Conservation (phyloP, 2,329 filamentous ascomycete species). For the Monilinia fructicola region DNA sequence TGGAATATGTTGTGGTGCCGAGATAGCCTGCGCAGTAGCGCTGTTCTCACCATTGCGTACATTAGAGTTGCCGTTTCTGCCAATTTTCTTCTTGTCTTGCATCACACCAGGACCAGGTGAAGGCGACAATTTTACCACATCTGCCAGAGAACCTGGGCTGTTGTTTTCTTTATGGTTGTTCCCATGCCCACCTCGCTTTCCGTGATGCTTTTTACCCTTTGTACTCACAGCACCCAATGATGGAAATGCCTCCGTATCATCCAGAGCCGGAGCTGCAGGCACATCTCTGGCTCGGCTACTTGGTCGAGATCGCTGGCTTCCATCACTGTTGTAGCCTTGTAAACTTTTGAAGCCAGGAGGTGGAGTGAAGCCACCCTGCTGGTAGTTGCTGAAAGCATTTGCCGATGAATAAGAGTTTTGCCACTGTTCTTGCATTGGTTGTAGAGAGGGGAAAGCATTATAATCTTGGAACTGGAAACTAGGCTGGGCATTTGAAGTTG, state of each 20-base stretch:
- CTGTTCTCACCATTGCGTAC: slow-evolving; percentile 74
- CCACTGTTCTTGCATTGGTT: slow-evolving; percentile 60
- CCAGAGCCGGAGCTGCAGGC: slow-evolving; percentile 72
- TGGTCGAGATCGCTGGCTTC: slow-evolving; percentile 76
- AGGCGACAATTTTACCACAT: slow-evolving; percentile 93
- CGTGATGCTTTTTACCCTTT: slow-evolving; percentile 90
- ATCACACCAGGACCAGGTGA: slow-evolving; percentile 68
- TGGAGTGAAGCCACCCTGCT: slow-evolving; percentile 56
- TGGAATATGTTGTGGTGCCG: slow-evolving; percentile 85
- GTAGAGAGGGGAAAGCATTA: slow-evolving; percentile 79
- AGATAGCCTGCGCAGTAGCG: slow-evolving; percentile 77
- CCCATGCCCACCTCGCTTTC: slow-evolving; percentile 82
- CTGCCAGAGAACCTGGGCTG: slow-evolving; percentile 76
- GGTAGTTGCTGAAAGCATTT: slow-evolving; percentile 53
- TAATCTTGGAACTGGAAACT: slow-evolving; percentile 80
- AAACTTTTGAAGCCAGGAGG: slow-evolving; percentile 69
- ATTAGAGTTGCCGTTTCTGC: slow-evolving; percentile 64
- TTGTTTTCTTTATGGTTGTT: slow-evolving; percentile 65
- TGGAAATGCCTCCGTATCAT: slow-evolving; percentile 95
- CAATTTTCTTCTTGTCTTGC: slow-evolving; percentile 59
- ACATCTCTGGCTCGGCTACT: slow-evolving; percentile 69
- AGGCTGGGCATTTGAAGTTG: slow-evolving; percentile 60
- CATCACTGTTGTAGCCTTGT: slow-evolving; percentile 55
- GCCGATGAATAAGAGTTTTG: slow-evolving; percentile 45
- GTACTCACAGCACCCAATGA: slow-evolving; percentile 73